These are phyloP conservation scores for Dissoconium aciculare DNA, from an alignment of 2,329 filamentous ascomycete species.

Conservation along the genomic window DNA sequence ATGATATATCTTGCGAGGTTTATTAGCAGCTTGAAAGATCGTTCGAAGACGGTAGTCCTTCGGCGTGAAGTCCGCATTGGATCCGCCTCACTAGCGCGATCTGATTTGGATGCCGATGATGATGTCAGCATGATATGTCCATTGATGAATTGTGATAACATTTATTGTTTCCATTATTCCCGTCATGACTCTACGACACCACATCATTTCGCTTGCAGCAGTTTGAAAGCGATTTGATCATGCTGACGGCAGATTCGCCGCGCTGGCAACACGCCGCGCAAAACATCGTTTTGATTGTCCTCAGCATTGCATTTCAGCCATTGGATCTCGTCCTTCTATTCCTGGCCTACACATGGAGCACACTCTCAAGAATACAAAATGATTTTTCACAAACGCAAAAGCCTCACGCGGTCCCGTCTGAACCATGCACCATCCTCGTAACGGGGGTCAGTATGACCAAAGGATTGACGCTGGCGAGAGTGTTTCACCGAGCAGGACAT, in stretches of 20 bases:
- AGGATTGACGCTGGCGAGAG: conserved; percentile 50
- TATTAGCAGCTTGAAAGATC: too few species aligned
- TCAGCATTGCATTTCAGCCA: conserved; percentile 34
- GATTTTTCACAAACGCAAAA: conserved; percentile 14
- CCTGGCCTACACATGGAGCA: conserved; percentile 20
- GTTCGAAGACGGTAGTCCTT: too few species aligned
- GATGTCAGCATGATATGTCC: too few species aligned
- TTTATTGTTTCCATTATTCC: too few species aligned
- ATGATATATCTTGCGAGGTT: too few species aligned
- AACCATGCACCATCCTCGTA: conserved; percentile 44
- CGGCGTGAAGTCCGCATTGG: too few species aligned
- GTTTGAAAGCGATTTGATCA: conserved; percentile 5
- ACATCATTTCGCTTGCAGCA: too few species aligned
- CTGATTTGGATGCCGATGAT: too few species aligned
- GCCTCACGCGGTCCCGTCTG: conserved; percentile 33
- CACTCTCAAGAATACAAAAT: neutral
- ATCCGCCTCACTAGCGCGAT: too few species aligned
- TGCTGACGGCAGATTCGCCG: conserved; percentile 24
- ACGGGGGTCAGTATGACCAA: conserved; percentile 62
- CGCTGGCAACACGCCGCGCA: conserved; percentile 31
- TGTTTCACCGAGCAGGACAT: conserved; percentile 48
- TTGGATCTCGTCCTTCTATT: conserved; percentile 34
- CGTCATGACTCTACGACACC: too few species aligned
- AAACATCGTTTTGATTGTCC: conserved; percentile 33
- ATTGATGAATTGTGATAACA: too few species aligned